phyloP scores from a whole-genome alignment of 495 filamentous ascomycete species.

The Hyaloscypha bicolor region DNA sequence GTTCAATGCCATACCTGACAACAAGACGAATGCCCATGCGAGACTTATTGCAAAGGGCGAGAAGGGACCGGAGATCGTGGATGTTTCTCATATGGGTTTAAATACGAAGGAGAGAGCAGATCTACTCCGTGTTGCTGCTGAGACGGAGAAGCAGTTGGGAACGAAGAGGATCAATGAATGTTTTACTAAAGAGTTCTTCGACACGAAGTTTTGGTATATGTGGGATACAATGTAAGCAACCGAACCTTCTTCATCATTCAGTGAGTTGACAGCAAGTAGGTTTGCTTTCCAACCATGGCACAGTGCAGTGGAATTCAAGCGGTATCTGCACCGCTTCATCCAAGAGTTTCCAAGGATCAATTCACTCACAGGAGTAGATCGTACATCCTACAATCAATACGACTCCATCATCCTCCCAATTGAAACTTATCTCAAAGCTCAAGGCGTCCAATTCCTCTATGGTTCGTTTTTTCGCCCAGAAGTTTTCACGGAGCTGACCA shows the following conservation, averaged over 20 bases:
- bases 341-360: conserved; percentile 26
- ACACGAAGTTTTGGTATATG: conserved; percentile 44
- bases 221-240: conserved; percentile 38
- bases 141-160: conserved; percentile 39
- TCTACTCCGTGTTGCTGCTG: conserved; percentile 36
- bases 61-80: conserved; percentile 21
- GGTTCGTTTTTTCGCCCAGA: conserved; percentile 25
- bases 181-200: conserved; percentile 43
- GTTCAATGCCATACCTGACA: conserved; percentile 24
- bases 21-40: conserved; percentile 23
- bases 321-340: conserved; percentile 34
- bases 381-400: conserved; percentile 42
- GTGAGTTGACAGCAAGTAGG: neutral
- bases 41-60: conserved; percentile 20
- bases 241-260: conserved; percentile 8
- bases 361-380: conserved; percentile 34
- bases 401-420: conserved; percentile 46
- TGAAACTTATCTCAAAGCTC: conserved; percentile 39
- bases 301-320: conserved; percentile 38
- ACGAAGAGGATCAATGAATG: conserved; percentile 40
- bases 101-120: conserved; percentile 37
- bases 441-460: conserved; percentile 48
- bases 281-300: conserved; percentile 47
- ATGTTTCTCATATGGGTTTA: conserved; percentile 26
- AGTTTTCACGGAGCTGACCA: neutral